A percentile compares a stretch with the other conserved stretches of the same genome.
Evolutionary conservation across 116 monocot genomes (phyloP).

Genomic region (Posidonia oceanica): DNA sequence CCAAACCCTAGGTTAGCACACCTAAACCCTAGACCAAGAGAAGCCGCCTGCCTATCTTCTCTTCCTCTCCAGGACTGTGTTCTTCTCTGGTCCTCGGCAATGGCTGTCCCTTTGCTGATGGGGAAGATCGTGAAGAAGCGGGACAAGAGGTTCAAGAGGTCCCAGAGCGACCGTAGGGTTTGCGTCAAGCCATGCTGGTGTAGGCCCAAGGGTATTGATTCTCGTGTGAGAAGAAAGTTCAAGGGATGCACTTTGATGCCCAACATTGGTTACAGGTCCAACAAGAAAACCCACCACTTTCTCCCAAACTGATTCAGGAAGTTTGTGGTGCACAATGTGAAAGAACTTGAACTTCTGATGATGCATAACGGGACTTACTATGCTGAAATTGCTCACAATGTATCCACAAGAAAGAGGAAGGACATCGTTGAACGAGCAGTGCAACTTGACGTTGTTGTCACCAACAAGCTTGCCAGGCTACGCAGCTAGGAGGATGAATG

Average conservation of each 20-base stretch:
- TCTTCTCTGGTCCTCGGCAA: not conserved
- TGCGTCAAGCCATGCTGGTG: slow-evolving; percentile 31
- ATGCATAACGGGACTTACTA: slow-evolving; percentile 46
- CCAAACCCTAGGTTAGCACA: no score
- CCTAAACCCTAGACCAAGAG: not conserved
- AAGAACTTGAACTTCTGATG: slow-evolving; percentile 65
- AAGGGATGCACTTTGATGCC: slow-evolving; percentile 87
- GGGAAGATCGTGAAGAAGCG: slow-evolving; percentile 32
- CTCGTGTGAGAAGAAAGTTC: slow-evolving; percentile 81
- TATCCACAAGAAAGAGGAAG: slow-evolving; percentile 54
- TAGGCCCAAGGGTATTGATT: slow-evolving; percentile 62
- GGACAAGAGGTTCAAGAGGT: slow-evolving; percentile 27
- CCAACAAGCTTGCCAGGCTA: slow-evolving; percentile 59
- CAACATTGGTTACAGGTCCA: slow-evolving; percentile 85
- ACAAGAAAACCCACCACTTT: slow-evolving; percentile 77
- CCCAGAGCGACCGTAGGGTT: slow-evolving; percentile 23
- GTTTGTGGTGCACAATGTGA: slow-evolving; percentile 56
- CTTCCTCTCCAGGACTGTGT: not conserved
- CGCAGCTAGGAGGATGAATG: slow-evolving; percentile 68
- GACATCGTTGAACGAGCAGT: slow-evolving; percentile 56
- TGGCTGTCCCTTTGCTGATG: slow-evolving; percentile 25
- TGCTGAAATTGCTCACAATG: slow-evolving; percentile 61
- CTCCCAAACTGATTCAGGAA: slow-evolving; percentile 65
- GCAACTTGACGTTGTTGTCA: slow-evolving; percentile 51
- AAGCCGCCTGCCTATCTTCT: not conserved